phyloP scores from a whole-genome alignment of 495 filamentous ascomycete species.

The Hyaloscypha variabilis region DNA sequence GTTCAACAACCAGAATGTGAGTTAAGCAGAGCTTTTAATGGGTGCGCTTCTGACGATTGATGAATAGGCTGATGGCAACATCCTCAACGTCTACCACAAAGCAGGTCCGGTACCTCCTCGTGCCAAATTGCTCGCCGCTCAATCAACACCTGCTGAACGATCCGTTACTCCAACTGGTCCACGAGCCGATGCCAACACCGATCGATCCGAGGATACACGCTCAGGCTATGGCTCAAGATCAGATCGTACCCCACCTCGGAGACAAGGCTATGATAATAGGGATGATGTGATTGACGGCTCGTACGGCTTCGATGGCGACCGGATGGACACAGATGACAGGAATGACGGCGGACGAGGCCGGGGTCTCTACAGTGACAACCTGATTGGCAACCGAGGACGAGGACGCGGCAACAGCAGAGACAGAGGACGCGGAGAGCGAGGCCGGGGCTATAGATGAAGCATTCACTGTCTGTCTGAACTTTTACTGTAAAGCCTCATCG shows the following conservation, averaged over 20 bases:
- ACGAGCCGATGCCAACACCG: conserved; percentile 30
- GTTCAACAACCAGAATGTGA: conserved; percentile 86
- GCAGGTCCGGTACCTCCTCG: conserved; percentile 32
- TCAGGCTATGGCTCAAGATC: conserved; percentile 35
- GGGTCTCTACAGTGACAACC: conserved; percentile 48
- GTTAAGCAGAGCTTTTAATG: conserved; percentile 21
- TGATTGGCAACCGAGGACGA: conserved; percentile 41
- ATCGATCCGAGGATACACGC: conserved; percentile 25
- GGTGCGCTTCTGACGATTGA: conserved; percentile 6
- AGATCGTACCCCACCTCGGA: conserved; percentile 49
- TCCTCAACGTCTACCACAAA: conserved; percentile 77
- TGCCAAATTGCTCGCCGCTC: conserved; percentile 34
- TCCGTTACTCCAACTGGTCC: conserved; percentile 33
- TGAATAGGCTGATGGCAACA: conserved; percentile 78
- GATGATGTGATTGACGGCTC: conserved; percentile 61
- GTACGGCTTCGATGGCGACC: conserved; percentile 57
- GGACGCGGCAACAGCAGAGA: conserved; percentile 23
- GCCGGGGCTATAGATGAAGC: conserved; percentile 34
- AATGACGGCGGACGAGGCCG: conserved; percentile 23
- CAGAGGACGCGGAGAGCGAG: conserved; percentile 35
- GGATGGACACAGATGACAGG: conserved; percentile 49
- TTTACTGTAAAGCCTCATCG: neutral
- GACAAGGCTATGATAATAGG: conserved; percentile 44
- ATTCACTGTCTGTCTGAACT: neutral
- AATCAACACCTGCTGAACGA: conserved; percentile 37